Conservation (phyloP, 2,329 filamentous ascomycete genomes). For the Claviceps cyperi region DNA sequence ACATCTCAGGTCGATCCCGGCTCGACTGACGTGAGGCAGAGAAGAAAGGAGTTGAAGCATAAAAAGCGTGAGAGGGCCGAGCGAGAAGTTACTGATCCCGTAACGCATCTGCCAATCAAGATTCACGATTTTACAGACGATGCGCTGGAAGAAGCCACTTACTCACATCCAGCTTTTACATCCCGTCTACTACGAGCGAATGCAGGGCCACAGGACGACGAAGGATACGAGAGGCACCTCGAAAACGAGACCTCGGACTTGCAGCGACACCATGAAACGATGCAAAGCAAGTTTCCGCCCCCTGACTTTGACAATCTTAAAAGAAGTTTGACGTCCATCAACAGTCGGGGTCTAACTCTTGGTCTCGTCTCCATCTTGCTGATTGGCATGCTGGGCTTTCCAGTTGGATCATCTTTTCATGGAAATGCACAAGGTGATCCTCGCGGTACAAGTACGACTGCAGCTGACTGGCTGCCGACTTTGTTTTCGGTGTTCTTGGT, state of each 20-base stretch:
- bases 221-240: conserved; percentile 26
- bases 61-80: conserved; percentile 29
- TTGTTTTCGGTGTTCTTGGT: conserved; percentile 6
- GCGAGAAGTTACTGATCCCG: conserved; percentile 55
- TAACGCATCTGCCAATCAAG: conserved; percentile 54
- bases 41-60: conserved; percentile 34
- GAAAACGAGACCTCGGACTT: conserved; percentile 19
- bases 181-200: conserved; percentile 19
- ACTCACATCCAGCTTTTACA: conserved; percentile 20
- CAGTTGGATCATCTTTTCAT: background rate
- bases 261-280: conserved; percentile 25
- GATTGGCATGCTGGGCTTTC: conserved; percentile 8
- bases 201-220: conserved; percentile 23
- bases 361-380: conserved; percentile 19
- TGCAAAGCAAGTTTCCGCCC: conserved; percentile 31
- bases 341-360: conserved; percentile 21
- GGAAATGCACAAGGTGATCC: background rate
- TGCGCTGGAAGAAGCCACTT: conserved; percentile 31
- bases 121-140: conserved; percentile 56
- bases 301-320: conserved; percentile 31
- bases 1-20: conserved; percentile 22
- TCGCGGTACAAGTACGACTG: conserved; percentile 7
- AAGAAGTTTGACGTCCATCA: conserved; percentile 17
- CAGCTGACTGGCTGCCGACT: conserved; percentile 14
- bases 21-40: conserved; percentile 28